Evolutionary conservation across 768 basidiomycete genomes (phyloP).

Genomic region (Rhizopogon vulgaris): DNA sequence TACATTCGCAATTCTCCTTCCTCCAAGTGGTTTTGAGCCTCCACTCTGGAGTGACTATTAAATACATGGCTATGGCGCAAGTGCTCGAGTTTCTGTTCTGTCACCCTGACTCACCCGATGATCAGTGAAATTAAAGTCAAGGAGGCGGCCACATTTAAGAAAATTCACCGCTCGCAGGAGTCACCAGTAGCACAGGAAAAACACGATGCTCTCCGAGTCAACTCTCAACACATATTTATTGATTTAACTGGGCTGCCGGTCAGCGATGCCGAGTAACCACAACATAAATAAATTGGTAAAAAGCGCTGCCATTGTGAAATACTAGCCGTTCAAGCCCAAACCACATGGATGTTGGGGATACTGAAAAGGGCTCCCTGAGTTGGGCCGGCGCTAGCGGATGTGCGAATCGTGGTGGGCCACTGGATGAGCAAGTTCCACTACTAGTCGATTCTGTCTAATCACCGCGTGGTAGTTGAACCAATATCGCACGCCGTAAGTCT

Average conservation of each 20-base stretch:
- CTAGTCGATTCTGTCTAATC: constrained; percentile 21
- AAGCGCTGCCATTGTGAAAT: constrained; percentile 56
- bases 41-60: constrained; percentile 56
- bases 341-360: constrained; percentile 27
- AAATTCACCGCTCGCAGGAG: constrained; percentile 53
- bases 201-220: no score
- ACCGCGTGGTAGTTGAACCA: constrained; percentile 29
- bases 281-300: constrained; percentile 68
- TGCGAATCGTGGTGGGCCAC: no score
- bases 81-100: constrained; percentile 23
- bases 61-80: constrained; percentile 78
- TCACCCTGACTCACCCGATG: background rate
- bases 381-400: no score
- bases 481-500: constrained; percentile 9
- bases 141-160: constrained; percentile 48
- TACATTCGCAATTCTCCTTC: constrained; percentile 69
- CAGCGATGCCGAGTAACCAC: constrained; percentile 60
- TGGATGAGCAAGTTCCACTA: constrained; percentile 51
- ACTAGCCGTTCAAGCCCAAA: constrained; percentile 54
- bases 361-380: no score
- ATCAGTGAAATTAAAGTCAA: constrained; percentile 70
- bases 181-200: constrained; percentile 50
- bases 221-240: constrained; percentile 41
- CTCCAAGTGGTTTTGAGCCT: constrained; percentile 34
- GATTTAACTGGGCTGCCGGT: constrained; percentile 77